Percentiles rank a stretch among this genome's conserved stretches.
phyloP scores from a whole-genome alignment of 2,329 filamentous ascomycete genomes.

The Cladophialophora immunda region DNA sequence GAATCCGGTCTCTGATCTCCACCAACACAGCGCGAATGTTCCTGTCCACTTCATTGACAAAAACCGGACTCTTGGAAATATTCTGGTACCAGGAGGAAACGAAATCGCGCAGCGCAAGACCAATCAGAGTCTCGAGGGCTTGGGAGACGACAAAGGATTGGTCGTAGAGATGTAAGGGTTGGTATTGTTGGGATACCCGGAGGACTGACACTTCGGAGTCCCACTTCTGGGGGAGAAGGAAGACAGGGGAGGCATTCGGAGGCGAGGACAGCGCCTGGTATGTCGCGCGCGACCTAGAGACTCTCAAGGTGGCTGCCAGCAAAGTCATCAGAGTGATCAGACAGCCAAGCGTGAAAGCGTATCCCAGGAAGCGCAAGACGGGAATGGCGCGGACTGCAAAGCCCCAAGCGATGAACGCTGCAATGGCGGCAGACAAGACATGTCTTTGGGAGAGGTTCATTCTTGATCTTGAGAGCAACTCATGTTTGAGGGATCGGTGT shows the following conservation, averaged over 20 bases:
- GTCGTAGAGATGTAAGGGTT: slow-evolving; percentile 74
- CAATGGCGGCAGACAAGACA: slow-evolving; percentile 52
- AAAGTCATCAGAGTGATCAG: slow-evolving; percentile 65
- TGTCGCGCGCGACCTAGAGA: slow-evolving; percentile 44
- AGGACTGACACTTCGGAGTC: slow-evolving; percentile 72
- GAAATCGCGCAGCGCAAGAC: slow-evolving; percentile 81
- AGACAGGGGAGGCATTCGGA: slow-evolving; percentile 56
- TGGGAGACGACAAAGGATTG: slow-evolving; percentile 79
- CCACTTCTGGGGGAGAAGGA: slow-evolving; percentile 73
- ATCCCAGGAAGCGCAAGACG: slow-evolving; percentile 80
- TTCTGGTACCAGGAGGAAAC: slow-evolving; percentile 86
- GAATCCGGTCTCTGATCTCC: slow-evolving; percentile 75
- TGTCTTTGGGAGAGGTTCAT: slow-evolving; percentile 58
- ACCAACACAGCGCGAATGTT: slow-evolving; percentile 76
- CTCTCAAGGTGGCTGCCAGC: slow-evolving; percentile 62
- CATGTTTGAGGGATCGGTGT: slow-evolving; percentile 28
- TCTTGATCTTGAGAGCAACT: slow-evolving; percentile 31
- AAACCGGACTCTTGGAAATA: slow-evolving; percentile 82
- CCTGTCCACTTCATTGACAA: slow-evolving; percentile 86
- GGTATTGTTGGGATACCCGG: slow-evolving; percentile 72
- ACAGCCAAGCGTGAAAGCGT: slow-evolving; percentile 80
- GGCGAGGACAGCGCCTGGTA: slow-evolving; percentile 54
- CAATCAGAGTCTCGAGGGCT: slow-evolving; percentile 80
- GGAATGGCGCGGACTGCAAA: slow-evolving; percentile 85
- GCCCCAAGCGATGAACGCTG: slow-evolving; percentile 80